Conservation (phyloP, 371 early-diverging fungal genomes). For the Rhizopus sp. region DNA sequence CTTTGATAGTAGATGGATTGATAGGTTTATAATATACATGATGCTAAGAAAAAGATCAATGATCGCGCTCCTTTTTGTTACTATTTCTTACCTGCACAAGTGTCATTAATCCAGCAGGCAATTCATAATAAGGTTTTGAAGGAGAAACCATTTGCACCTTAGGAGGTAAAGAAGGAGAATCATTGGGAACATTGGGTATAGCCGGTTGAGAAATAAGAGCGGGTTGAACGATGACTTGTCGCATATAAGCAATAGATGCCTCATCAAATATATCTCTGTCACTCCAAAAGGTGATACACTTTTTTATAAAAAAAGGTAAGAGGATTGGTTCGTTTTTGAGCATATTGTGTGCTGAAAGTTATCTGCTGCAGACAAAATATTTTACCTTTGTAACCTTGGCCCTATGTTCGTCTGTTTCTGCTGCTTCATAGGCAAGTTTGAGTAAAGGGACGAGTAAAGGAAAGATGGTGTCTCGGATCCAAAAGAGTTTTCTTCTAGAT, state of each 20-base stretch:
- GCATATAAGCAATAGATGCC: constrained; percentile 38
- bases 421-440: constrained; percentile 54
- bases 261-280: constrained; percentile 52
- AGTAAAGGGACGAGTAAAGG: constrained; percentile 54
- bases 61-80: background rate
- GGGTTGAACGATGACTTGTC: constrained; percentile 28
- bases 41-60: constrained; percentile 20
- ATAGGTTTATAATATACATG: constrained; percentile 51
- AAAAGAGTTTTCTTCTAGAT: constrained; percentile 49
- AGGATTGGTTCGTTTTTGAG: background rate
- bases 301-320: constrained; percentile 1
- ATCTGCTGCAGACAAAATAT: background rate
- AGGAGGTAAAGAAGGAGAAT: constrained; percentile 2
- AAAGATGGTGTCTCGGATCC: constrained; percentile 59
- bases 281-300: constrained; percentile 63
- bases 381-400: constrained; percentile 62
- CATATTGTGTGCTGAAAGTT: background rate
- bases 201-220: background rate
- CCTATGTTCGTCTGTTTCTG: constrained; percentile 42
- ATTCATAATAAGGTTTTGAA: constrained; percentile 48
- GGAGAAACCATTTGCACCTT: constrained; percentile 13
- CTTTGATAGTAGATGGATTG: constrained; percentile 36
- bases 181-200: constrained; percentile 2
- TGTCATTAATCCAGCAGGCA: constrained; percentile 64
- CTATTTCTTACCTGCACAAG: constrained; percentile 39